Base-by-base conservation (phyloP, 2,329 filamentous ascomycete genomes). In the Nigrospora oryzae region DNA sequence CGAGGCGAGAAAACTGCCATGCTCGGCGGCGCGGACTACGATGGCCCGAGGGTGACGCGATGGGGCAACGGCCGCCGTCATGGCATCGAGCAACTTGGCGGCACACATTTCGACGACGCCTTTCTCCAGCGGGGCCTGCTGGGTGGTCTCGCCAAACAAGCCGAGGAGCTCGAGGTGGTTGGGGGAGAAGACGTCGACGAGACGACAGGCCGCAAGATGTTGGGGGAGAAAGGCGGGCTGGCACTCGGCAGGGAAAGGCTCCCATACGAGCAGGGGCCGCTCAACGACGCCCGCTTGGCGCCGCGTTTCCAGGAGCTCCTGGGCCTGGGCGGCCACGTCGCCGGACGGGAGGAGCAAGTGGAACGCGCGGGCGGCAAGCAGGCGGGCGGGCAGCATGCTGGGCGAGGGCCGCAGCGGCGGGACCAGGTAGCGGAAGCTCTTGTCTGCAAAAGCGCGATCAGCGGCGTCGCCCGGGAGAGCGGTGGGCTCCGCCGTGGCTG, bases 131-230 rank as follows among this genome's bases (percentile, higher is more conserved):
- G 28, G 16, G 4, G 8, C n/a, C 17, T 4, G 28, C 1, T 10
- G 38, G 16, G 16, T 15, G 7, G 19, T 2, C n/a, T 43, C 45
- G 36, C 34, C 54, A 36, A 50, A 63, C 0, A 63, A 40, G 1
- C 19, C 45, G 13, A 51, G 49, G 6, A 66, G 45, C 36, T 66
- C 63, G n/a, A 65, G 52, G 38, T 65, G 63, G 43, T 66, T 66
- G 3, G 63, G 64, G 11, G 60, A 63, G 45, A 66, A 60, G 5
- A 66, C 50, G 32, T 63, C 56, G 1, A 65, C 61, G 1, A 51
- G 36, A 38, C 45, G 51, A 17, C 36, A 61, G 33, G 51, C 60
- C 49, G 36, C 55, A 44, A 38, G 36, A 47, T 49, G 52, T 38
- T 48, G 53, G 46, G 58, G 56, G 49, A 62, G 33, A 54, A 54